A percentile compares a stretch with the other conserved stretches of the same genome.
Conservation (phyloP, 257 asterid species). For the Craterostigma plantagineum region DNA sequence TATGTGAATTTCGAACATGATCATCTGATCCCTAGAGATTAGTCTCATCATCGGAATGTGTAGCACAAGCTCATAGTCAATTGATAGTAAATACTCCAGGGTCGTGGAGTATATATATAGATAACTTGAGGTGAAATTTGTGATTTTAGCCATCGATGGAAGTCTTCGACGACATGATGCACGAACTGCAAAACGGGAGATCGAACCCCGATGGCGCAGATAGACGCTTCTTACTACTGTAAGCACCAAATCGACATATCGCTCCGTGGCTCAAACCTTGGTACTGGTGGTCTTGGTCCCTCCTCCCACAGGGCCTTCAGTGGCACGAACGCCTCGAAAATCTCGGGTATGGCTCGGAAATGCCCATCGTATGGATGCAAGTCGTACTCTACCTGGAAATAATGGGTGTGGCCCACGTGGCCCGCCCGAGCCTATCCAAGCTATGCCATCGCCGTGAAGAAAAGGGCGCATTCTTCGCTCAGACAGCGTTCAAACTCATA, state of each 20-base stretch:
- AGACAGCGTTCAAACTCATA: slow-evolving; percentile 41
- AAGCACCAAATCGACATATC: slow-evolving; percentile 10
- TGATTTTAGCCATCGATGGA: slow-evolving; percentile 38
- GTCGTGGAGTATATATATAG: too few species aligned
- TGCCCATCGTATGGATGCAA: slow-evolving; percentile 40
- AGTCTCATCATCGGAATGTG: too few species aligned
- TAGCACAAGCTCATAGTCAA: too few species aligned
- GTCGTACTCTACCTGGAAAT: slow-evolving; percentile 43
- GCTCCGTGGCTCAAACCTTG: slow-evolving; percentile 79
- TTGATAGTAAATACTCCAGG: too few species aligned
- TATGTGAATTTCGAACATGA: too few species aligned
- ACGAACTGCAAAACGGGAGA: slow-evolving; percentile 35
- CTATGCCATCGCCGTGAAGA: slow-evolving; percentile 55
- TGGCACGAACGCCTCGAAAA: slow-evolving; percentile 73
- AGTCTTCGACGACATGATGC: slow-evolving; percentile 71
- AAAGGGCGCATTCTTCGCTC: slow-evolving; percentile 40
- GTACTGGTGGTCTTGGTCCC: slow-evolving; percentile 99
- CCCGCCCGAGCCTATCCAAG: slow-evolving; percentile 65
- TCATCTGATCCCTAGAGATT: too few species aligned
- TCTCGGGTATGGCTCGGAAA: slow-evolving; percentile 60
- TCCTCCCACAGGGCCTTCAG: slow-evolving; percentile 66
- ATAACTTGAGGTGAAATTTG: too few species aligned
- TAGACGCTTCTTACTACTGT: slow-evolving; percentile 96
- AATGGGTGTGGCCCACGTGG: slow-evolving; percentile 45
- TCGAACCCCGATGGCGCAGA: slow-evolving; percentile 89